A percentile compares a stretch with the other conserved stretches of the same genome.
These are phyloP conservation scores for Colletotrichum chlorophyti DNA, from an alignment of 2,329 filamentous ascomycete genomes.

Conservation along the genomic window DNA sequence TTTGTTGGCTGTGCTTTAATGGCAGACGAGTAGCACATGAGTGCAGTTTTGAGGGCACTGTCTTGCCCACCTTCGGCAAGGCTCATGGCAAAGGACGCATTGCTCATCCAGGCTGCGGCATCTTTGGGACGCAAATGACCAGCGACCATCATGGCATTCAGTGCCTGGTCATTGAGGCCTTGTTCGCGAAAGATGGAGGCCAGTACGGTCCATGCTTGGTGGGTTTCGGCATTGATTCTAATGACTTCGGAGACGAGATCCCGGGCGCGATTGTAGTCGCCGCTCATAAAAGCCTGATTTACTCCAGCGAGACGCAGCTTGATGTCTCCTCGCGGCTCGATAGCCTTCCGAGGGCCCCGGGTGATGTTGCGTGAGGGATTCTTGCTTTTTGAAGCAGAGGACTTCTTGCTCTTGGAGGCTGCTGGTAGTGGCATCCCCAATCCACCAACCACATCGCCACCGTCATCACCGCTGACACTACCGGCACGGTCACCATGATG, in stretches of 20 bases:
- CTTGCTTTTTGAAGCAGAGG: constrained; percentile 31
- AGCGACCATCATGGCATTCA: constrained; percentile 66
- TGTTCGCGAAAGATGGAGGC: constrained; percentile 67
- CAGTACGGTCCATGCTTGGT: constrained; percentile 69
- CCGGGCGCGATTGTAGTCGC: constrained; percentile 66
- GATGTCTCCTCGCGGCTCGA: constrained; percentile 75
- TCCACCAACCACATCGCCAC: background rate
- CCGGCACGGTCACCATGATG: constrained; percentile 39
- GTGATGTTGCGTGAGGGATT: constrained; percentile 31
- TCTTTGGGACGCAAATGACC: constrained; percentile 69
- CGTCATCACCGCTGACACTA: background rate
- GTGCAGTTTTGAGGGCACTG: constrained; percentile 58
- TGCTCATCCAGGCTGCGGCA: constrained; percentile 63
- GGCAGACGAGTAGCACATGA: constrained; percentile 66
- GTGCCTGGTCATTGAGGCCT: constrained; percentile 61
- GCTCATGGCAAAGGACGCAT: constrained; percentile 63
- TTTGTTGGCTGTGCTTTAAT: constrained; percentile 64
- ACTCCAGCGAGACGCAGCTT: constrained; percentile 71
- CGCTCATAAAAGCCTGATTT: constrained; percentile 70
- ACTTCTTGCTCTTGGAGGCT: too few species aligned
- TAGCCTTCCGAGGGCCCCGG: constrained; percentile 63
- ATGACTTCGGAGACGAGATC: constrained; percentile 68
- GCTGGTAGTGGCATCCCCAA: constrained; percentile 32
- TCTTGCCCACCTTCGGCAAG: constrained; percentile 55
- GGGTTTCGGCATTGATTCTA: constrained; percentile 71